These are phyloP conservation scores for Vitis rotundifolia DNA, from an alignment of 164 flowering plant genomes.

Conservation along the genomic window DNA sequence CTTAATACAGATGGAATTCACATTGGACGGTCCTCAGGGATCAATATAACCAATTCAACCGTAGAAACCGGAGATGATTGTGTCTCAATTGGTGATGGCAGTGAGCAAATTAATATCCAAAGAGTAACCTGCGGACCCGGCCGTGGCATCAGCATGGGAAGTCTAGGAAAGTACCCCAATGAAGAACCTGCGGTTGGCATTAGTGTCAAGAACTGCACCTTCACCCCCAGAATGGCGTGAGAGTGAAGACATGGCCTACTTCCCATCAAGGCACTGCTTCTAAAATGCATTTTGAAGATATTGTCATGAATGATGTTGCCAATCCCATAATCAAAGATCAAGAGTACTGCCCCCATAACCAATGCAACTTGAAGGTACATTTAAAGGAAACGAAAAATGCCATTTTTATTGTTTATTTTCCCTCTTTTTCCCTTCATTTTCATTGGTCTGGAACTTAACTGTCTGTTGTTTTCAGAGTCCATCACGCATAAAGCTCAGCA, in stretches of 20 bases:
- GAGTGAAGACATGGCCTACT: slow-evolving; percentile 27
- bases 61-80: slow-evolving; percentile 52
- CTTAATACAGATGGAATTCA: slow-evolving; percentile 53
- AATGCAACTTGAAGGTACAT: slow-evolving; percentile 10
- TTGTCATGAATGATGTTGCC: slow-evolving; percentile 17
- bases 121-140: slow-evolving; percentile 23
- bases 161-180: slow-evolving; percentile 13
- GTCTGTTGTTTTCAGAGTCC: neutral
- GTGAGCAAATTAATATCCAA: neutral
- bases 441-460: neutral
- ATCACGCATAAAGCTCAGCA: slow-evolving; percentile 26
- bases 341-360: neutral
- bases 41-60: slow-evolving; percentile 15
- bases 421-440: too few species aligned
- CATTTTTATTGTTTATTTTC: too few species aligned
- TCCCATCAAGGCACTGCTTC: neutral
- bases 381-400: too few species aligned
- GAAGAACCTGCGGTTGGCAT: slow-evolving; percentile 18
- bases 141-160: slow-evolving; percentile 28
- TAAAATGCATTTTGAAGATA: slow-evolving; percentile 12
- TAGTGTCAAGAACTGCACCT: slow-evolving; percentile 11
- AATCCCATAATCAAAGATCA: slow-evolving; percentile 33
- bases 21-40: slow-evolving; percentile 22
- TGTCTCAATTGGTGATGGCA: slow-evolving; percentile 19
- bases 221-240: slow-evolving; percentile 19